These are phyloP conservation scores for Mrakia gelida DNA, from an alignment of 768 basidiomycete genomes.

Conservation along the genomic window DNA sequence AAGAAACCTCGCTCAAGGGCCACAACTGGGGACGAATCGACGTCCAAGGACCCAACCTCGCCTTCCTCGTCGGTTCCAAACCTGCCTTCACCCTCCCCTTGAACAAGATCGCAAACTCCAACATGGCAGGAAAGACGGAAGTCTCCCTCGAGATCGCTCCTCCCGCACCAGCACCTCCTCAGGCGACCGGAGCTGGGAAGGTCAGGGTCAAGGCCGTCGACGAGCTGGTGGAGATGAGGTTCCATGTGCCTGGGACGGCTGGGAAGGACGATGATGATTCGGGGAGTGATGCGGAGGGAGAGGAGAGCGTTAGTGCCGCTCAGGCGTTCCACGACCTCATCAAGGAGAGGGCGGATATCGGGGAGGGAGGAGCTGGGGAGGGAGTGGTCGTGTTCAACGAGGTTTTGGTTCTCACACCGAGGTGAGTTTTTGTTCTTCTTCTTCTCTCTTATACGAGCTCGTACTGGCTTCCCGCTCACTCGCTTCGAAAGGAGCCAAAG, in stretches of 20 bases:
- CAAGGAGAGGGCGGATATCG: constrained; percentile 93
- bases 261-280: constrained; percentile 51
- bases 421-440: constrained; percentile 38
- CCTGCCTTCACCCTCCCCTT: constrained; percentile 87
- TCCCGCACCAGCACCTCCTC: constrained; percentile 29
- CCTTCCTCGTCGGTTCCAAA: constrained; percentile 82
- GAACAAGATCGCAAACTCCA: constrained; percentile 83
- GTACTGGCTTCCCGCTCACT: too few relatives aligned
- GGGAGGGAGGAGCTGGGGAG: constrained; percentile 75
- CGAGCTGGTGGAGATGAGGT: constrained; percentile 92
- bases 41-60: constrained; percentile 87
- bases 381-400: constrained; percentile 92
- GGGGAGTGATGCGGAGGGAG: constrained; percentile 49
- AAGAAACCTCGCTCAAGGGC: constrained; percentile 83
- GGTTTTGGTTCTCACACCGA: constrained; percentile 84
- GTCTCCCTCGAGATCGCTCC: constrained; percentile 89
- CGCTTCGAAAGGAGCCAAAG: not conserved
- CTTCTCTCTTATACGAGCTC: not conserved
- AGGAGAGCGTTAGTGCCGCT: constrained; percentile 65
- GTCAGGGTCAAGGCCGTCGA: constrained; percentile 52
- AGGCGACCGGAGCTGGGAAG: constrained; percentile 45
- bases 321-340: constrained; percentile 94
- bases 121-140: constrained; percentile 93
- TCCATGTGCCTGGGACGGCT: constrained; percentile 81
- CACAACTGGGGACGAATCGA: constrained; percentile 99